phyloP scores from a whole-genome alignment of 768 basidiomycete genomes.

The Leccinellum rugosiceps region DNA sequence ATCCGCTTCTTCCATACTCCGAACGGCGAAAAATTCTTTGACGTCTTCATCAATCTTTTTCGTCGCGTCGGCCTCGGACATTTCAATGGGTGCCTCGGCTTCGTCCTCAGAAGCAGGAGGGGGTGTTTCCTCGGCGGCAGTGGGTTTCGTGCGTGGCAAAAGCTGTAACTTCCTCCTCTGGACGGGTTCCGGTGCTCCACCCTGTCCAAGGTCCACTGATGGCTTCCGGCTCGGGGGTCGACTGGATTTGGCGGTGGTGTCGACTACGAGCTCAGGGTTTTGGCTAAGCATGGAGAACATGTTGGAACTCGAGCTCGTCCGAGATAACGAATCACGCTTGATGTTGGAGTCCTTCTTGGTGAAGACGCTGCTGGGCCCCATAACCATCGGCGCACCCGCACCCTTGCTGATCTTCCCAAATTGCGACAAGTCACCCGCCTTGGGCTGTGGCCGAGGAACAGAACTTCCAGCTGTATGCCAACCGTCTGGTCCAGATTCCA shows the following conservation, averaged over 20 bases:
- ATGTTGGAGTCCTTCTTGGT: constrained; percentile 53
- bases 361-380: constrained; percentile 86
- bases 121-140: not conserved
- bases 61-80: constrained; percentile 66
- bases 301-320: constrained; percentile 76
- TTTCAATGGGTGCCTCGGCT: constrained; percentile 42
- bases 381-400: constrained; percentile 61
- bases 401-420: constrained; percentile 85
- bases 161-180: not conserved
- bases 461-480: constrained; percentile 72
- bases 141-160: not conserved
- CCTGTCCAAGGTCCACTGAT: constrained; percentile 47
- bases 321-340: constrained; percentile 73
- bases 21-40: constrained; percentile 85
- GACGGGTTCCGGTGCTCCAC: constrained; percentile 42
- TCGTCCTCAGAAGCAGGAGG: constrained; percentile 50
- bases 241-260: constrained; percentile 51
- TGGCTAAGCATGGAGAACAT: constrained; percentile 87
- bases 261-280: constrained; percentile 52
- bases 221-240: constrained; percentile 48
- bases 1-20: constrained; percentile 84
- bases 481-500: constrained; percentile 73
- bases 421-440: constrained; percentile 82
- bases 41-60: constrained; percentile 77
- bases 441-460: constrained; percentile 55